These are phyloP conservation scores for Botrytis cinerea DNA, from an alignment of 2,329 filamentous ascomycete species.

Conservation along the genomic window DNA sequence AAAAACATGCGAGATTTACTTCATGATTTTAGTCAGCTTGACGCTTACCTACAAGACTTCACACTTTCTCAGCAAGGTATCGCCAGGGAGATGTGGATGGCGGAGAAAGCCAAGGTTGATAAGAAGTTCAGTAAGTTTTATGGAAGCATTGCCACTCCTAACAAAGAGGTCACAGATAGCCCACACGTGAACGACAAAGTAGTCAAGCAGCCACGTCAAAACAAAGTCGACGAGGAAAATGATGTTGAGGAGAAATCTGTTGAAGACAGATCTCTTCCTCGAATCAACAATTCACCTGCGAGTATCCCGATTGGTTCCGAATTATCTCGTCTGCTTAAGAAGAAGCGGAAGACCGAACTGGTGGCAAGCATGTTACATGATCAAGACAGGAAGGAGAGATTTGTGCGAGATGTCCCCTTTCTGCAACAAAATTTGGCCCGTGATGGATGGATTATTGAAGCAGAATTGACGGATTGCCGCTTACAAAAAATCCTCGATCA, in stretches of 20 bases:
- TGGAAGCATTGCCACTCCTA: neutral
- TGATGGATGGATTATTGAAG: neutral
- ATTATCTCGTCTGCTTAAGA: neutral
- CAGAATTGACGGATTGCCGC: neutral
- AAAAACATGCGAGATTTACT: neutral
- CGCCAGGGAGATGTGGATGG: neutral
- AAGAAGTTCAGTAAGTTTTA: neutral
- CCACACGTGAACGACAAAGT: too few species aligned
- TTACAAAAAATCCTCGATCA: neutral
- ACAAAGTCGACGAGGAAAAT: neutral
- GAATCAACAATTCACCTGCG: neutral
- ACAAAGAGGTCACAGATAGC: neutral
- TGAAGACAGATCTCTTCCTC: too few species aligned
- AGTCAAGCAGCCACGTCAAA: neutral
- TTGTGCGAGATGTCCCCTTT: neutral
- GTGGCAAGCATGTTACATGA: neutral
- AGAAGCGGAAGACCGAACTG: neutral
- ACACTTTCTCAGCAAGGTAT: neutral
- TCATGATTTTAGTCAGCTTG: conserved; percentile 3
- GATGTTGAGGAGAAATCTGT: neutral
- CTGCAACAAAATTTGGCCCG: neutral
- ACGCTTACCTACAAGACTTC: neutral
- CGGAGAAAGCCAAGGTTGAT: neutral
- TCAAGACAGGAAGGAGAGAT: neutral
- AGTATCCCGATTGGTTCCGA: neutral